A percentile compares a stretch with the other conserved stretches of the same genome.
Evolutionary conservation across 306 rosid species (phyloP).

Genomic region (Gleditsia sinensis): DNA sequence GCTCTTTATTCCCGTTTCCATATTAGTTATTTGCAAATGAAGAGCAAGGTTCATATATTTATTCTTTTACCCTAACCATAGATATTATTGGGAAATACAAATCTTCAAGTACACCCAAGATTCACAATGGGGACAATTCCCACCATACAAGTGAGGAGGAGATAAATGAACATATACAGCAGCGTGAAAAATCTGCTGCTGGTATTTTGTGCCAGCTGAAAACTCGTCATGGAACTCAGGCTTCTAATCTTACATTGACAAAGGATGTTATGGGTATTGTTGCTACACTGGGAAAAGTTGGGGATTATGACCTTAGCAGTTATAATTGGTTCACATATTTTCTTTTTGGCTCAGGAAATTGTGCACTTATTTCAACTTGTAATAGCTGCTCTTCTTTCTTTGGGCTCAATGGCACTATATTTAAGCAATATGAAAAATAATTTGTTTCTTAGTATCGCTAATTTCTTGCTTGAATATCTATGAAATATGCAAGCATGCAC

Average conservation of each 20-base stretch:
- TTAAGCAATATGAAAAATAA: not conserved
- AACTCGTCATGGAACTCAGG: constrained; percentile 55
- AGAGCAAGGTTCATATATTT: constrained; percentile 26
- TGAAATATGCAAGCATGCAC: constrained; percentile 25
- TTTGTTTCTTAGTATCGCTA: constrained; percentile 11
- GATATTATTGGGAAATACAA: constrained; percentile 54
- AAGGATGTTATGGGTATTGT: constrained; percentile 82
- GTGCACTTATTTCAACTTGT: constrained; percentile 23
- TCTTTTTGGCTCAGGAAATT: constrained; percentile 18
- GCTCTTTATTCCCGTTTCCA: not conserved
- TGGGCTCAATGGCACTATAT: not conserved
- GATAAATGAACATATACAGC: constrained; percentile 56
- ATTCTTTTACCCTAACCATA: constrained; percentile 28
- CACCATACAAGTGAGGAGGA: constrained; percentile 52
- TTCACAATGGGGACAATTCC: constrained; percentile 37
- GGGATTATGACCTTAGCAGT: constrained; percentile 73
- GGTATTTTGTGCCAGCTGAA: constrained; percentile 63
- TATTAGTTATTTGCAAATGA: constrained; percentile 27
- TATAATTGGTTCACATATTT: constrained; percentile 31
- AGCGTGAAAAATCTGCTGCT: constrained; percentile 72
- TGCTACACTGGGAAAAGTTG: constrained; percentile 69
- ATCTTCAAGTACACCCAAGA: constrained; percentile 45
- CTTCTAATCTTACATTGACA: constrained; percentile 47
- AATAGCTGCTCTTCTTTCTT: constrained; percentile 6
- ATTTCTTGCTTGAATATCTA: constrained; percentile 12